These are phyloP conservation scores for Geranomyces variabilis DNA, from an alignment of 192 early-diverging fungal species.

Conservation along the genomic window DNA sequence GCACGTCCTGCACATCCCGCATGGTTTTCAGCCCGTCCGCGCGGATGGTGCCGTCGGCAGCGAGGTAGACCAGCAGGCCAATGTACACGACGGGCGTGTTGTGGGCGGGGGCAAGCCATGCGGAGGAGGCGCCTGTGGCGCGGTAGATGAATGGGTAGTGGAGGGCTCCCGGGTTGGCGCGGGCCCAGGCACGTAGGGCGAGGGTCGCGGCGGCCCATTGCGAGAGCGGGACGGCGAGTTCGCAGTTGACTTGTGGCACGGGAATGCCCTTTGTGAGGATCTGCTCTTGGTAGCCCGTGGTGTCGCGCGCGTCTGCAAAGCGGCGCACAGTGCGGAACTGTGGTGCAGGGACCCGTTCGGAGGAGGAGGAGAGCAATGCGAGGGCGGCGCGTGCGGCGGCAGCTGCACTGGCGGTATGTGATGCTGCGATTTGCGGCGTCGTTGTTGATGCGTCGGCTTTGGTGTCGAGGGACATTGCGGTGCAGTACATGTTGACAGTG, in stretches of 20 bases:
- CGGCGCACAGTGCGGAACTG: conserved; percentile 37
- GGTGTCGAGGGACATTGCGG: conserved; percentile 32
- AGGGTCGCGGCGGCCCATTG: conserved; percentile 22
- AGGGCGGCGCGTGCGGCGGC: neutral
- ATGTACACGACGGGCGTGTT: conserved; percentile 27
- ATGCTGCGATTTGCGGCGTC: neutral
- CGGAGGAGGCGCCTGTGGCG: conserved; percentile 22
- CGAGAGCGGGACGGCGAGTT: conserved; percentile 39
- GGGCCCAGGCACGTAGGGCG: conserved; percentile 22
- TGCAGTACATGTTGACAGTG: conserved; percentile 24
- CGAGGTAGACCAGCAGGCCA: conserved; percentile 44
- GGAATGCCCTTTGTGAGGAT: conserved; percentile 43
- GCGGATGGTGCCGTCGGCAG: conserved; percentile 27
- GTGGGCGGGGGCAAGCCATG: conserved; percentile 34
- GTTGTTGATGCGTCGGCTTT: conserved; percentile 9
- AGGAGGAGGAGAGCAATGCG: neutral
- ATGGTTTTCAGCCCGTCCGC: conserved; percentile 35
- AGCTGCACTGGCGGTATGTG: neutral
- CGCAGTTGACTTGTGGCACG: conserved; percentile 48
- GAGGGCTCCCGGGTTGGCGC: neutral
- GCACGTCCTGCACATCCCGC: conserved; percentile 32
- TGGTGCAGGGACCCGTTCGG: conserved; percentile 2
- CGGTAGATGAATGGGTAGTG: conserved; percentile 49
- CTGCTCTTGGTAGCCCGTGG: conserved; percentile 33
- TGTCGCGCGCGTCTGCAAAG: conserved; percentile 24